These are phyloP conservation scores for Aspergillus sp. DNA, from an alignment of 2,329 filamentous ascomycete species.

Conservation along the genomic window DNA sequence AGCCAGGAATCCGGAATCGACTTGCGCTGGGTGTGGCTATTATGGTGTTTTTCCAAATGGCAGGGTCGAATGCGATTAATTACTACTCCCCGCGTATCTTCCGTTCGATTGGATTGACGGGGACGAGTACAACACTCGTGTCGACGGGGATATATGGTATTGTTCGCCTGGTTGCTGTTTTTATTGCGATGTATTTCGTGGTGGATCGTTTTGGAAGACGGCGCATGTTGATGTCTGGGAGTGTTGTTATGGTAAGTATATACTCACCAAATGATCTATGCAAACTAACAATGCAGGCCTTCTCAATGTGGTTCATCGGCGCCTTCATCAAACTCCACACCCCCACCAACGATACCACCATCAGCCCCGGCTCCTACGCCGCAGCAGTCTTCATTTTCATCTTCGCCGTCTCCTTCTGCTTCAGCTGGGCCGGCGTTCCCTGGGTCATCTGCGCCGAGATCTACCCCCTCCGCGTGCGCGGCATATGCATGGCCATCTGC, in stretches of 20 bases:
- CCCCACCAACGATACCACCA: conserved; percentile 29
- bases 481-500: conserved; percentile 61
- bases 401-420: conserved; percentile 63
- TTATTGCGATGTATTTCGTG: conserved; percentile 48
- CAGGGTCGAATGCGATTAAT: conserved; percentile 52
- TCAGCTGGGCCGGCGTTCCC: conserved; percentile 64
- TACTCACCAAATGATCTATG: conserved; percentile 57
- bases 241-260: conserved; percentile 58
- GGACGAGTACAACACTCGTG: conserved; percentile 61
- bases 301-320: conserved; percentile 63
- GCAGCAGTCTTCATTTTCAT: conserved; percentile 65
- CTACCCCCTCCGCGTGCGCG: conserved; percentile 59
- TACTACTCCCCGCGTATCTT: conserved; percentile 56
- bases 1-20: conserved; percentile 45
- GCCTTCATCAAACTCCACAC: conserved; percentile 35
- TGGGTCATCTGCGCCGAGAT: conserved; percentile 70
- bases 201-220: conserved; percentile 29
- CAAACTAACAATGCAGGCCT: conserved; percentile 44
- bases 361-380: conserved; percentile 34
- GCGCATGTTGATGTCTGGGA: conserved; percentile 61
- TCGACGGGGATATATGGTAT: conserved; percentile 46
- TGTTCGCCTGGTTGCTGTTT: conserved; percentile 59
- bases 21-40: conserved; percentile 47
- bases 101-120: conserved; percentile 50
- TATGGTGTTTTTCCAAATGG: conserved; percentile 50